Conservation (phyloP, 352 stramenopile species). For the Phytopythium montanum region DNA sequence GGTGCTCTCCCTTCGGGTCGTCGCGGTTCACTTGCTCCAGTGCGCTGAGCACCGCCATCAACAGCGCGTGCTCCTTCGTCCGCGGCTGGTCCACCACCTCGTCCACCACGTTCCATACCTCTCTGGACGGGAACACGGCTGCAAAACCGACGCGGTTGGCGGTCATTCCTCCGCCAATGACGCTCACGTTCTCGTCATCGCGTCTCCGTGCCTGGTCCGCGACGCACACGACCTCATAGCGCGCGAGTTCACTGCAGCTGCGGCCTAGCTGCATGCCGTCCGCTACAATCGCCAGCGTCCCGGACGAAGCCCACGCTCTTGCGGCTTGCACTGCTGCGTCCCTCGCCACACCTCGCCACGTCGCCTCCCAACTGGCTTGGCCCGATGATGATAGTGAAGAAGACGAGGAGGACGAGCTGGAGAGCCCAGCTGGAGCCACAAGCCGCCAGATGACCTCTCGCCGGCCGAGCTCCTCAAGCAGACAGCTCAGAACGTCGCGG, state of each 20-base stretch:
- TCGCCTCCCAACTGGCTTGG: constrained; percentile 5
- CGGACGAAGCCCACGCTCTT: neutral
- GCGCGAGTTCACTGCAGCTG: constrained; percentile 4
- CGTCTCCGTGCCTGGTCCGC: neutral
- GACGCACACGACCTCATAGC: constrained; percentile 5
- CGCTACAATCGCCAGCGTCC: neutral
- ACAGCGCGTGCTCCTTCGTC: neutral
- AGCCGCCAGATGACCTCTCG: constrained; percentile 6
- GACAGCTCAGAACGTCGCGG: neutral
- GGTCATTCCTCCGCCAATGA: neutral
- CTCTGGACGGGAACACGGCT: constrained; percentile 64
- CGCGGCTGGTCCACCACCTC: constrained; percentile 31
- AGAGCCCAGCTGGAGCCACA: neutral
- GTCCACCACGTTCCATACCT: constrained; percentile 55
- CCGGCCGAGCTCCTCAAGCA: constrained; percentile 1
- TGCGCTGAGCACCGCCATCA: neutral
- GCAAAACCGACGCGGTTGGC: constrained; percentile 46
- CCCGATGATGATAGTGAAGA: neutral
- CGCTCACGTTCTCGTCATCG: neutral
- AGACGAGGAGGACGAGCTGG: neutral
- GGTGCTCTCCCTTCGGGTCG: constrained; percentile 5
- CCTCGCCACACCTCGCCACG: constrained; percentile 1
- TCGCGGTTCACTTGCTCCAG: constrained; percentile 7
- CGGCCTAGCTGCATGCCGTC: neutral
- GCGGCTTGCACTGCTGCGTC: constrained; percentile 1